Evolutionary conservation across 208 protist species (phyloP).

Genomic region (Leishmania tropica): DNA sequence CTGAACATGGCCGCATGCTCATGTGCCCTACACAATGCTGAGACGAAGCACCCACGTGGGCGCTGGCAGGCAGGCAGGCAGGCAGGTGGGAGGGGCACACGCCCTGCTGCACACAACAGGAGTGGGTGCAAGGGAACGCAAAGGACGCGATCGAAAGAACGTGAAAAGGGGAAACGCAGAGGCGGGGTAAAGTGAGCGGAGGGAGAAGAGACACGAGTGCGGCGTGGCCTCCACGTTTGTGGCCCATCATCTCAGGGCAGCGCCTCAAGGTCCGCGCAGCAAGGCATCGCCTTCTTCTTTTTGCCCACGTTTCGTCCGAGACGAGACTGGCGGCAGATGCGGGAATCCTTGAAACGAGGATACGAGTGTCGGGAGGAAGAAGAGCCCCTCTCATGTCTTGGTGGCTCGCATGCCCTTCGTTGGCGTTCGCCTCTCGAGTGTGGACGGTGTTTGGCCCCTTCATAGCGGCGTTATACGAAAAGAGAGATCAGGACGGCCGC

Average conservation of each 20-base stretch:
- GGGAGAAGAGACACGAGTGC: not conserved
- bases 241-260: not conserved
- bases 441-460: not conserved
- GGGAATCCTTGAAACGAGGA: not conserved
- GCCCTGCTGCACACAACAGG: not conserved
- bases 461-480: constrained; percentile 13
- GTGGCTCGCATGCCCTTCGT: not conserved
- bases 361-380: not conserved
- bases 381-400: not conserved
- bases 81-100: not conserved
- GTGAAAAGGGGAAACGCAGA: not conserved
- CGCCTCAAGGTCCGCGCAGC: not conserved
- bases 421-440: not conserved
- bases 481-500: not conserved
- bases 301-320: not conserved
- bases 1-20: constrained; percentile 39
- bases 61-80: not conserved
- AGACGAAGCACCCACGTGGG: not conserved
- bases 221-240: not conserved
- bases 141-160: not conserved
- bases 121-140: not conserved
- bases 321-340: not conserved
- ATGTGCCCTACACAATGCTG: not conserved
- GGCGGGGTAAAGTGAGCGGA: not conserved
- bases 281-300: not conserved